Base-by-base conservation (phyloP, 345 rosid species). In the Tarenaya hassleriana region DNA sequence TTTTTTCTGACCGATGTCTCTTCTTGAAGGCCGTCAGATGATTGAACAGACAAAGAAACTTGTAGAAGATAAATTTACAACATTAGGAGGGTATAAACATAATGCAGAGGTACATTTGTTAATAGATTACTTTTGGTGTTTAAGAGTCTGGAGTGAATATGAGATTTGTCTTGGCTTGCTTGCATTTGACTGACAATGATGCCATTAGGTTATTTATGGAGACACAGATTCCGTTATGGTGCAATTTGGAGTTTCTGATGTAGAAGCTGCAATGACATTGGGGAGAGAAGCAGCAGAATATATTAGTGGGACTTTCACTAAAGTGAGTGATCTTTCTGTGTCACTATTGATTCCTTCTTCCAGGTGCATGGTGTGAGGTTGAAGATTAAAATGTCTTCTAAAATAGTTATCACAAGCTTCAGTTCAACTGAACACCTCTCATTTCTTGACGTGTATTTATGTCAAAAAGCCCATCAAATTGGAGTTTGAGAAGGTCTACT, bases 181-280 rank as follows among this genome's bases (percentile, higher is more conserved):
- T 47, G 15, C 21, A 27, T 49, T 43, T 55, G 52, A 53, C 17
- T 27, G 48, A 47, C 14, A 48, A 54, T 49, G 21, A 41, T 57
- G 41, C 55, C 39, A 45, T 63, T 69, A 92, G 98, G 91, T 92
- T 55, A 79, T 92, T 47, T 92, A 92, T 72, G 98, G 97, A 55
- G 98, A 92, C 69, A 92, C 98, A 4, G 97, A 92, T 81, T 92
- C 98, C 2, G 97, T 92, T 34, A 92, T 92, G 98, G 98, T 92
- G 62, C 96, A 92, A 77, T 92, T 92, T 64, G 97, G 98, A 41
- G 88, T 77, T 29, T 63, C 78, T 46, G 79, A 84, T 14, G 81
- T 92, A 21, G 83, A 76, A 66, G 81, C 67, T 66, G 94, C 94
- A 5, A 92, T 88, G 98, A 78, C 51, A 44, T 69, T 92, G 76